phyloP scores from a whole-genome alignment of 805 yeast species.

The Yamadazyma ubonensis region DNA sequence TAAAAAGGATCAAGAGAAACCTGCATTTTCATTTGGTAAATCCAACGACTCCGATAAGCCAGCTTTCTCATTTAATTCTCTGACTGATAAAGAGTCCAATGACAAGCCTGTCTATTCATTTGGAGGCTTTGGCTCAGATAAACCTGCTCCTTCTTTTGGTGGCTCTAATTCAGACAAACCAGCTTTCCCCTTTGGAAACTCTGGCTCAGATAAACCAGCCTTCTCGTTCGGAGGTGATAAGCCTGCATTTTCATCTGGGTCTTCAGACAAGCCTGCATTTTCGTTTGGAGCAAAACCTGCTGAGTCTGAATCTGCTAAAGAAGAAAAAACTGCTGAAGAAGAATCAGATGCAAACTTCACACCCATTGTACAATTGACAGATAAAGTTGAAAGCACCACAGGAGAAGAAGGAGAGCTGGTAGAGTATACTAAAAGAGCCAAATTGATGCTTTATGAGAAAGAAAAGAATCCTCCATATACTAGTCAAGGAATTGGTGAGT shows the following conservation, averaged over 20 bases:
- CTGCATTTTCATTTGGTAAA: conserved; percentile 20
- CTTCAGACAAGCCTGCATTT: background rate
- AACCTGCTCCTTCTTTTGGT: conserved; percentile 17
- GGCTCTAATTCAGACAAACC: conserved; percentile 15
- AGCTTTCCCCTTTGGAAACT: conserved; percentile 12
- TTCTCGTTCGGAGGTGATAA: conserved; percentile 14
- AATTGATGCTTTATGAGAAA: conserved; percentile 60
- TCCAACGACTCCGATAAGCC: conserved; percentile 12
- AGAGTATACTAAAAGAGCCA: conserved; percentile 65
- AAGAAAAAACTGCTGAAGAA: conserved; percentile 43
- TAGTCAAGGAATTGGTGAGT: conserved; percentile 76
- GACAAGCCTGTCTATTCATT: conserved; percentile 14
- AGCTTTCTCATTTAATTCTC: conserved; percentile 19
- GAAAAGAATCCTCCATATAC: conserved; percentile 48
- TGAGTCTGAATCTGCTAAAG: conserved; percentile 39
- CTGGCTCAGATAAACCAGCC: conserved; percentile 7
- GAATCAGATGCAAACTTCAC: conserved; percentile 48
- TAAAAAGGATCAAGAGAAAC: no score
- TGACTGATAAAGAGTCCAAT: conserved; percentile 1
- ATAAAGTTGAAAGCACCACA: conserved; percentile 54
- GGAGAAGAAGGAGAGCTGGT: conserved; percentile 85
- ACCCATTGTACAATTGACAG: conserved; percentile 37
- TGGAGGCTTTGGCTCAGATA: no score
- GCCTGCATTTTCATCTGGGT: conserved; percentile 10
- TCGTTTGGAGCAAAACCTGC: conserved; percentile 5